Conservation (phyloP, 2,329 filamentous ascomycete species). For the Aspergillus sp. region DNA sequence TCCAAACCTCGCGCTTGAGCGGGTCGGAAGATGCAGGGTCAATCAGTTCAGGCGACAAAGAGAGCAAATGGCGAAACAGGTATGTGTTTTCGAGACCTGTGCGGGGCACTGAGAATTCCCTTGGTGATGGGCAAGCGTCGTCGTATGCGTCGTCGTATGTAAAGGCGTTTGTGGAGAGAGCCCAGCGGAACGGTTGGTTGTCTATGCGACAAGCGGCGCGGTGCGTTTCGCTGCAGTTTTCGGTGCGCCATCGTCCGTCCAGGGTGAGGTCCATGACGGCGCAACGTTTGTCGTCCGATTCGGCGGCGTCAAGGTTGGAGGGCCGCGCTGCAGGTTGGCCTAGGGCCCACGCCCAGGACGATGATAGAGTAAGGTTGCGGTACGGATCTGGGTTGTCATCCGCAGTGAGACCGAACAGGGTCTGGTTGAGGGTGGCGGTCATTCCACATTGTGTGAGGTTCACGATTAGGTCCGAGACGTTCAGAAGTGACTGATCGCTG, state of each 20-base stretch:
- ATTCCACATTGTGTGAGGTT: conserved; percentile 59
- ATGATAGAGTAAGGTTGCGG: conserved; percentile 49
- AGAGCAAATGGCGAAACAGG: conserved; percentile 47
- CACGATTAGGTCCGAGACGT: conserved; percentile 35
- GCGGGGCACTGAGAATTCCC: conserved; percentile 58
- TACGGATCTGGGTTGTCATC: conserved; percentile 49
- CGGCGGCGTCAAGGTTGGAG: conserved; percentile 25
- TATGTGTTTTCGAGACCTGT: conserved; percentile 65
- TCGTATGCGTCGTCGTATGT: conserved; percentile 47
- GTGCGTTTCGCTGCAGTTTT: conserved; percentile 54
- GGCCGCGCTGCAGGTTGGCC: conserved; percentile 51
- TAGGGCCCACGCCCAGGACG: conserved; percentile 62
- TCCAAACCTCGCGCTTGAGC: conserved; percentile 46
- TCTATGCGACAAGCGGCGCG: conserved; percentile 58
- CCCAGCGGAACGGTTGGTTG: conserved; percentile 59
- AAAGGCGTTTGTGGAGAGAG: conserved; percentile 44
- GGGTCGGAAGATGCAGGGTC: conserved; percentile 28
- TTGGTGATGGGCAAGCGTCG: conserved; percentile 49
- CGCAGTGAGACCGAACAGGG: conserved; percentile 54
- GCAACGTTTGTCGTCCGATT: conserved; percentile 50
- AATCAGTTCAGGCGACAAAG: conserved; percentile 28
- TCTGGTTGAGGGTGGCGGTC: conserved; percentile 58
- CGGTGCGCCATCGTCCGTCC: conserved; percentile 58
- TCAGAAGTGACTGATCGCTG: conserved; percentile 26
- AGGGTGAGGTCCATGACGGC: conserved; percentile 53